Conservation (phyloP, 352 stramenopile species). For the Globisporangium spiculum region DNA sequence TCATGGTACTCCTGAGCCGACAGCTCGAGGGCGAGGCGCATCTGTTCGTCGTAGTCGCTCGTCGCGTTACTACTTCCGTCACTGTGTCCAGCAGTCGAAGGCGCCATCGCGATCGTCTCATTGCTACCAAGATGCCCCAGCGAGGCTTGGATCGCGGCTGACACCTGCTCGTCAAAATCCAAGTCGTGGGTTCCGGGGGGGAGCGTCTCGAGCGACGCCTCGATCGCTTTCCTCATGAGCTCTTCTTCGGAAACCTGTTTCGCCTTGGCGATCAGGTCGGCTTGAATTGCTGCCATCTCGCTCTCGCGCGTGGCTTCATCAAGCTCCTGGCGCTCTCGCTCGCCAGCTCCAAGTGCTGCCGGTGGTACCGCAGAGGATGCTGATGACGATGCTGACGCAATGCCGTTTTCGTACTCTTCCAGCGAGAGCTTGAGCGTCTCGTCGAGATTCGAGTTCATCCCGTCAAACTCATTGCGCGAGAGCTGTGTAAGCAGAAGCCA, state of each 20-base stretch:
- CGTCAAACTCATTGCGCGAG: constrained; percentile 72
- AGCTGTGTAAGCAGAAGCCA: constrained; percentile 26
- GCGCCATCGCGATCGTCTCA: no score
- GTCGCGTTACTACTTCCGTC: no score
- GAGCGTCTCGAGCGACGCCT: constrained; percentile 49
- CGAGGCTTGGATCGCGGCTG: constrained; percentile 68
- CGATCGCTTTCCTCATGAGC: constrained; percentile 60
- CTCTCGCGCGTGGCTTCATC: constrained; percentile 59
- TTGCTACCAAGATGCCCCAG: constrained; percentile 22
- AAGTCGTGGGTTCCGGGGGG: background rate
- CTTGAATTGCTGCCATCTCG: constrained; percentile 74
- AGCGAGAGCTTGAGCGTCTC: constrained; percentile 69
- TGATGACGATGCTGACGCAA: background rate
- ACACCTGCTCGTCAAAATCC: constrained; percentile 59
- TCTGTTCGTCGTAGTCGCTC: constrained; percentile 54
- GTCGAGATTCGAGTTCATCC: constrained; percentile 73
- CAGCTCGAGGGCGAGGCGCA: constrained; percentile 55
- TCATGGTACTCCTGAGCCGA: constrained; percentile 56
- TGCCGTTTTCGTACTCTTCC: constrained; percentile 34
- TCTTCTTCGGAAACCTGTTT: constrained; percentile 75
- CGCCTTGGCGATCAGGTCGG: constrained; percentile 61
- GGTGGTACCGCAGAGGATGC: background rate
- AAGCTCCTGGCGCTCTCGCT: constrained; percentile 42
- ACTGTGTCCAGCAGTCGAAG: background rate
- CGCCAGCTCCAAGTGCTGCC: background rate